Base-by-base conservation (phyloP, 805 yeast species). In the Teunomyces panamensis region DNA sequence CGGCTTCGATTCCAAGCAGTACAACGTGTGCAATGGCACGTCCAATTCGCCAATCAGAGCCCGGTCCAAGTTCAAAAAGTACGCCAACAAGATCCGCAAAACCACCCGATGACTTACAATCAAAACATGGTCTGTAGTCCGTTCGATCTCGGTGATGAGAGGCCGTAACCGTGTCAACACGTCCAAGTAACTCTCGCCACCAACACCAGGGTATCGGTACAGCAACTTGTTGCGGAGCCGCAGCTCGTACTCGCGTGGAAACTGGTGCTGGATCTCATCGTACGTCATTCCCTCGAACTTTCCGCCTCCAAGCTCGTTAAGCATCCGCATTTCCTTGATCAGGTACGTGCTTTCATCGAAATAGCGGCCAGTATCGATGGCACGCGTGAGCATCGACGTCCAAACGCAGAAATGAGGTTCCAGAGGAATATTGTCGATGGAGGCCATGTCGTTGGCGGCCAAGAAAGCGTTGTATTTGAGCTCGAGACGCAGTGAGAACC, bases 201-300 rank as follows among this genome's bases (percentile, higher is more conserved):
- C 97, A 43, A 89, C 87, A 3, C 99, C 99, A 1, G 98, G 99
- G 62, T 92, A 92, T 50, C 99, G 74, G 66, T 92, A 92, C 13
- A 85, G 74, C 56, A 92, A 74, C 66, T 92, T 92, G 65, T 89
- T 86, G 36, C 76, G 73, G 55, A 89, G 68, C 49, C 98, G 78
- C 13, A 89, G 79, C 36, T 78, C 80, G 61, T 85, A 92, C 64
- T 92, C 98, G 32, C 79, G 79, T 0, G 97, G 96, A 58, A 76
- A 80, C 51, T 73, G 69, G 9, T 67, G 69, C 62, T 85, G 87
- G 53, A 92, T 91, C 56, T 92, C 95, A 45, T 83, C 84, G 61
- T 94, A 92, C 0, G 98, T 91, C 85, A 91, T 75, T 3, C 96
- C 96, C 56, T 92, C 98, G 58, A 84, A 89, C 52, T 81, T 81